Percentiles rank a stretch among this genome's conserved stretches.
Evolutionary conservation across 441 rosid genomes (phyloP).

Genomic region (Syzygium malaccense): DNA sequence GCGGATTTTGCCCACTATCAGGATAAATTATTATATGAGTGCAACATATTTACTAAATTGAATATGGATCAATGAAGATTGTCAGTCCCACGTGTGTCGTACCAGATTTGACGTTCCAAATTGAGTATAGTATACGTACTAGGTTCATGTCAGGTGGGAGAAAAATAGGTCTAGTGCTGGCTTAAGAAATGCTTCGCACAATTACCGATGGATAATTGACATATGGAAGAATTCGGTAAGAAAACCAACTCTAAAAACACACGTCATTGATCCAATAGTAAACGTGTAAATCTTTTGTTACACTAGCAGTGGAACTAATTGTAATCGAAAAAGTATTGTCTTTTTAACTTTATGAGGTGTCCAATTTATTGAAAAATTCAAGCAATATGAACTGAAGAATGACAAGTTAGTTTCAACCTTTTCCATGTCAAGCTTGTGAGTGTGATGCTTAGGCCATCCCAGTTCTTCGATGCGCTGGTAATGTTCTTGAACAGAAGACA

Average conservation of each 20-base stretch:
- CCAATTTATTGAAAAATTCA: not conserved
- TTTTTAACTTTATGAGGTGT: not conserved
- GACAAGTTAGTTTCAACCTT: not conserved
- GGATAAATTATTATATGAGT: not conserved
- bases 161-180: not conserved
- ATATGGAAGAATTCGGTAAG: not conserved
- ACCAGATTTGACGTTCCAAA: not conserved
- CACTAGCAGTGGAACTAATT: not conserved
- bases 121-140: not conserved
- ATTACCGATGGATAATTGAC: not conserved
- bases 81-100: not conserved
- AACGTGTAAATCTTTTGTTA: not conserved
- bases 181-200: not conserved
- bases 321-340: not conserved
- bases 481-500: not conserved
- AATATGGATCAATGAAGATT: not conserved
- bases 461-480: not conserved
- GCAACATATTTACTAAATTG: not conserved
- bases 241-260: not conserved
- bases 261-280: not conserved
- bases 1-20: not conserved
- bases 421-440: not conserved
- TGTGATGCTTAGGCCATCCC: not conserved
- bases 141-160: not conserved
- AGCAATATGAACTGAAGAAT: not conserved